These are phyloP conservation scores for Phlegmacium glaucopus DNA, from an alignment of 768 basidiomycete species.

Conservation along the genomic window DNA sequence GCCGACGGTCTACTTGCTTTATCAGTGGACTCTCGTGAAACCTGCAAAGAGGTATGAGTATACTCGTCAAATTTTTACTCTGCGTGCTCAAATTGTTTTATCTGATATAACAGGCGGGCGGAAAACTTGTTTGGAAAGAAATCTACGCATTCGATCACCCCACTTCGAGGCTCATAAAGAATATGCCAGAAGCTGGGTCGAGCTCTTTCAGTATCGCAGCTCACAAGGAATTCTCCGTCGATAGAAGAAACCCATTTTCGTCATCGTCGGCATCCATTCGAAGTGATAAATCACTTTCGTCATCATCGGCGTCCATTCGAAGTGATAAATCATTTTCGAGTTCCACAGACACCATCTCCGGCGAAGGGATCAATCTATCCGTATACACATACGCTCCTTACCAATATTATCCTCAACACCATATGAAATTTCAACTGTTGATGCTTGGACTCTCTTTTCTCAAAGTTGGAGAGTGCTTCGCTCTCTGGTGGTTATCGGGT, in stretches of 20 bases:
- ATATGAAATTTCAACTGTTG: constrained; percentile 4
- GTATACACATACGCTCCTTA: constrained; percentile 14
- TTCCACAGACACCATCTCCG: not conserved
- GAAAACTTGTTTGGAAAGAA: constrained; percentile 12
- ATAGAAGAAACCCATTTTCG: too few relatives aligned
- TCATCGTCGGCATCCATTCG: too few relatives aligned
- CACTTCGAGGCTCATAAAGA: constrained; percentile 13
- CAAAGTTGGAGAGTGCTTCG: constrained; percentile 18
- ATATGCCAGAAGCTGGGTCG: constrained; percentile 11
- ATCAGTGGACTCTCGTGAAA: constrained; percentile 4
- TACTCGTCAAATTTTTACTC: not conserved
- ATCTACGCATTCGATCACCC: constrained; percentile 22
- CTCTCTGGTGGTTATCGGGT: constrained; percentile 10
- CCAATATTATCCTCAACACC: constrained; percentile 6
- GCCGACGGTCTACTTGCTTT: constrained; percentile 6
- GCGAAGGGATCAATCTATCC: not conserved
- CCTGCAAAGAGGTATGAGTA: not conserved
- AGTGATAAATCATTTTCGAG: too few relatives aligned
- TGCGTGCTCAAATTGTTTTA: not conserved
- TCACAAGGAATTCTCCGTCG: too few relatives aligned
- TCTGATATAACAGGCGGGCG: not conserved
- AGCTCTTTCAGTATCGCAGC: constrained; percentile 2
- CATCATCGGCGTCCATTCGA: too few relatives aligned
- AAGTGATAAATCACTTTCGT: too few relatives aligned
- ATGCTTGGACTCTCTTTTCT: constrained; percentile 9